phyloP scores from a whole-genome alignment of 768 basidiomycete genomes.

The Chalciporus sphaerocephalus region DNA sequence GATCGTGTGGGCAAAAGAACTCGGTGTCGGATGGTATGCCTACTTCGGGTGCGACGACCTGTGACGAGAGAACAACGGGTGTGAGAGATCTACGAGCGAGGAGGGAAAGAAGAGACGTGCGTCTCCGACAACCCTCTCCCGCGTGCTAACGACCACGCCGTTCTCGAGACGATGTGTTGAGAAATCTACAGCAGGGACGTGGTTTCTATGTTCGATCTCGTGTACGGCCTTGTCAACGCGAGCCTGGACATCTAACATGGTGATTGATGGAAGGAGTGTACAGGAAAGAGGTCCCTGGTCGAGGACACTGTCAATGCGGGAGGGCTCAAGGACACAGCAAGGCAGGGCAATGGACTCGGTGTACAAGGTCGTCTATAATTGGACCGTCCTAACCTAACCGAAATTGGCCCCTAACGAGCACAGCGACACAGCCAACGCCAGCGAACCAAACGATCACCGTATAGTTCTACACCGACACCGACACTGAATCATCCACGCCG shows the following conservation, averaged over 20 bases:
- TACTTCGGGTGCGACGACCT: constrained; percentile 70
- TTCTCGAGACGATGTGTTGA: constrained; percentile 25
- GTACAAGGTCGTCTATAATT: constrained; percentile 14
- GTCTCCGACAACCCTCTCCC: constrained; percentile 24
- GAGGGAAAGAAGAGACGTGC: constrained; percentile 10
- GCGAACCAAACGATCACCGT: no score
- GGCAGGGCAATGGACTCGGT: background rate
- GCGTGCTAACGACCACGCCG: constrained; percentile 23
- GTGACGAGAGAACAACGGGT: background rate
- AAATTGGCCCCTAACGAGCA: no score
- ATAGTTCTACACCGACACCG: no score
- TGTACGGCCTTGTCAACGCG: constrained; percentile 29
- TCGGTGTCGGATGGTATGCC: constrained; percentile 66
- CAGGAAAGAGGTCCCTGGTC: constrained; percentile 2
- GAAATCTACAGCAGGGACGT: constrained; percentile 14
- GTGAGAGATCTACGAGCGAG: constrained; percentile 1
- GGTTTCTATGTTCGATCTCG: constrained; percentile 28
- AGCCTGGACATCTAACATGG: constrained; percentile 18
- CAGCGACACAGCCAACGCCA: no score
- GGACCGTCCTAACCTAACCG: constrained; percentile 2
- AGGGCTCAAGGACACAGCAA: background rate
- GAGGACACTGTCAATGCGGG: background rate
- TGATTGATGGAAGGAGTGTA: constrained; percentile 9
- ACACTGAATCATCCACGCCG: no score
- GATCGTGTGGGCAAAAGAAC: constrained; percentile 66